Evolutionary conservation across 2,329 filamentous ascomycete species (phyloP).

Genomic region (Davidsoniella virescens): DNA sequence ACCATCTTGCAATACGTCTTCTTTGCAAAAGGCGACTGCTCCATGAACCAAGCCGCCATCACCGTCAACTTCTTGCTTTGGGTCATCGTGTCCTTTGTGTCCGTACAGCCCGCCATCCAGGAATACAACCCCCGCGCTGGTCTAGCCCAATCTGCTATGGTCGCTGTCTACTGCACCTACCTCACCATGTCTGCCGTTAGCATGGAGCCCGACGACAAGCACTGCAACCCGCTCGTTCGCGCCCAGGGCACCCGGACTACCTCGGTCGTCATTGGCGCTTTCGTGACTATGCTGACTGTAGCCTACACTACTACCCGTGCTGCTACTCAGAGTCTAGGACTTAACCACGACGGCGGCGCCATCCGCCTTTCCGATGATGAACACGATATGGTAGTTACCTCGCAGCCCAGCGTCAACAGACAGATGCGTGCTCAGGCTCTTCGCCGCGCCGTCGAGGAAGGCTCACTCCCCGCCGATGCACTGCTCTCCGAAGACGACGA

Average conservation of each 20-base stretch:
- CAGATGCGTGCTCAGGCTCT: slow-evolving; percentile 90
- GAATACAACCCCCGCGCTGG: slow-evolving; percentile 86
- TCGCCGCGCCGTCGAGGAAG: slow-evolving; percentile 80
- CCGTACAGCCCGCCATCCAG: slow-evolving; percentile 79
- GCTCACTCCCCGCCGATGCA: slow-evolving; percentile 79
- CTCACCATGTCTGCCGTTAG: slow-evolving; percentile 95
- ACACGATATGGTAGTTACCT: slow-evolving; percentile 64
- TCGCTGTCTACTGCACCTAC: slow-evolving; percentile 95
- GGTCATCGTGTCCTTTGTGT: slow-evolving; percentile 64
- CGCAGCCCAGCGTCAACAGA: slow-evolving; percentile 62
- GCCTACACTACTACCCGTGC: slow-evolving; percentile 95
- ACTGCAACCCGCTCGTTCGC: slow-evolving; percentile 81
- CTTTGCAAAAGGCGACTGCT: slow-evolving; percentile 66
- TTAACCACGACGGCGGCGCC: slow-evolving; percentile 30
- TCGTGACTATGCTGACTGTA: slow-evolving; percentile 91
- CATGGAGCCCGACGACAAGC: slow-evolving; percentile 89
- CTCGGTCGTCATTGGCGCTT: slow-evolving; percentile 78
- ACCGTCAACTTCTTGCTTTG: slow-evolving; percentile 83
- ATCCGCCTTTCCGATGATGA: slow-evolving; percentile 43
- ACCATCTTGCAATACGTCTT: slow-evolving; percentile 95
- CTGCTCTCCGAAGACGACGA: slow-evolving; percentile 58
- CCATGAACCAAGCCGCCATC: slow-evolving; percentile 94
- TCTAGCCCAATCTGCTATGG: slow-evolving; percentile 93
- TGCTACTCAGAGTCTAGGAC: slow-evolving; percentile 72
- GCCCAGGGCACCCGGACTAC: slow-evolving; percentile 79